Evolutionary conservation across 2,329 filamentous ascomycete species (phyloP).

Genomic region (Fusarium lateritium): DNA sequence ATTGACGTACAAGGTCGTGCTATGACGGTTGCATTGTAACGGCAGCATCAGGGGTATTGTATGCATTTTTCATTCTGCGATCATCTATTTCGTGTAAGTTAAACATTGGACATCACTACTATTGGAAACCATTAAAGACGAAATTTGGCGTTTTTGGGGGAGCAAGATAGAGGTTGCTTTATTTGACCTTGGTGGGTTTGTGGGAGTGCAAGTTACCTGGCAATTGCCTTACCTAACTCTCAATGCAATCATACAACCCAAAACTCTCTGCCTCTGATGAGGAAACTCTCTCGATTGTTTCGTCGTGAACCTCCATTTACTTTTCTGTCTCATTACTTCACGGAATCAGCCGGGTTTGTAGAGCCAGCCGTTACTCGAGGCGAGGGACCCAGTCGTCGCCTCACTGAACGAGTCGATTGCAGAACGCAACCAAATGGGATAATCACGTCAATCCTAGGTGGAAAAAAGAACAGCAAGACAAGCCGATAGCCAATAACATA

Average conservation of each 20-base stretch:
- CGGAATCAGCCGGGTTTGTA: background rate
- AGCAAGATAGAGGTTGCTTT: conserved; percentile 32
- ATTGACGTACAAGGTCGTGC: conserved; percentile 13
- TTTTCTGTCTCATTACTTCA: background rate
- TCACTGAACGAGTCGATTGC: conserved; percentile 35
- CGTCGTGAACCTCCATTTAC: background rate
- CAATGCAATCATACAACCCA: conserved; percentile 8
- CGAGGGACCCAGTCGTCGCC: conserved; percentile 33
- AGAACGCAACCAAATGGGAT: conserved; percentile 6
- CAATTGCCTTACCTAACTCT: background rate
- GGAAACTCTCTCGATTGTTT: background rate
- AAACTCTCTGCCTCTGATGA: background rate
- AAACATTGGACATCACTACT: conserved; percentile 39
- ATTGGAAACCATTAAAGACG: conserved; percentile 35
- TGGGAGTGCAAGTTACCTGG: conserved; percentile 10
- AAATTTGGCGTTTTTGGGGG: conserved; percentile 28
- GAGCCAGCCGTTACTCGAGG: conserved; percentile 37
- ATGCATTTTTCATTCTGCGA: conserved; percentile 15
- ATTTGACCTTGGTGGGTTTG: conserved; percentile 19
- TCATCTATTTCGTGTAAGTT: conserved; percentile 22
- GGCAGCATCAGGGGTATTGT: conserved; percentile 32
- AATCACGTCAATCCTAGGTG: conserved; percentile 30
- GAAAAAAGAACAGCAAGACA: background rate
- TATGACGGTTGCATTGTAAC: conserved; percentile 21
- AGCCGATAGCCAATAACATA: conserved; percentile 20